These are phyloP conservation scores for Pythium phragmiticola DNA, from an alignment of 352 stramenopile genomes.

Conservation along the genomic window DNA sequence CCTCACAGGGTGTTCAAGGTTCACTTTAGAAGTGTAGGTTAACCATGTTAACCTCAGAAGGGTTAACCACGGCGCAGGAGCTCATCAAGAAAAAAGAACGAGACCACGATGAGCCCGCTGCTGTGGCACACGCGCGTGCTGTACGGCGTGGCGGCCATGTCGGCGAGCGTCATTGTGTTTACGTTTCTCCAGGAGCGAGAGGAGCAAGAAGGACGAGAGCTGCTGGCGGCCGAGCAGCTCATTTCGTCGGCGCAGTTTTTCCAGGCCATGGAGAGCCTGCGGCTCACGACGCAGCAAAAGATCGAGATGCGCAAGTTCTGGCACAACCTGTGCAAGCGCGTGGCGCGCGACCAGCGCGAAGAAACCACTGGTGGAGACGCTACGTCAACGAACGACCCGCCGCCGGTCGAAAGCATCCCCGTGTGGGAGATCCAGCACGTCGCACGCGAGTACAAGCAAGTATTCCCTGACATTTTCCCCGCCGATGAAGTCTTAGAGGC, in stretches of 20 bases:
- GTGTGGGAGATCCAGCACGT: constrained; percentile 73
- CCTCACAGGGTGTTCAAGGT: constrained; percentile 17
- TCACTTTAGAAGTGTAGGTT: constrained; percentile 11
- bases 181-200: constrained; percentile 80
- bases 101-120: constrained; percentile 28
- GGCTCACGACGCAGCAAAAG: constrained; percentile 53
- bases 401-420: constrained; percentile 30
- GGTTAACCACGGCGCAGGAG: not conserved
- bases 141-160: constrained; percentile 81
- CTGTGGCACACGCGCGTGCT: constrained; percentile 53
- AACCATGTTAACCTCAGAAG: not conserved
- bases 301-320: constrained; percentile 79
- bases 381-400: not conserved
- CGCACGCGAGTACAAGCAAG: constrained; percentile 76
- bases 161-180: constrained; percentile 72
- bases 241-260: constrained; percentile 65
- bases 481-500: constrained; percentile 64
- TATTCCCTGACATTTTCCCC: constrained; percentile 80
- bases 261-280: constrained; percentile 57
- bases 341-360: constrained; percentile 22
- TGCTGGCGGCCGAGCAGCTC: constrained; percentile 46
- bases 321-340: constrained; percentile 62
- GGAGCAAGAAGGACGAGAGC: constrained; percentile 62
- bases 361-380: constrained; percentile 1
- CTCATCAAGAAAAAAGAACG: not conserved